Conservation (phyloP, 306 rosid genomes). For the Medicago arabica region DNA sequence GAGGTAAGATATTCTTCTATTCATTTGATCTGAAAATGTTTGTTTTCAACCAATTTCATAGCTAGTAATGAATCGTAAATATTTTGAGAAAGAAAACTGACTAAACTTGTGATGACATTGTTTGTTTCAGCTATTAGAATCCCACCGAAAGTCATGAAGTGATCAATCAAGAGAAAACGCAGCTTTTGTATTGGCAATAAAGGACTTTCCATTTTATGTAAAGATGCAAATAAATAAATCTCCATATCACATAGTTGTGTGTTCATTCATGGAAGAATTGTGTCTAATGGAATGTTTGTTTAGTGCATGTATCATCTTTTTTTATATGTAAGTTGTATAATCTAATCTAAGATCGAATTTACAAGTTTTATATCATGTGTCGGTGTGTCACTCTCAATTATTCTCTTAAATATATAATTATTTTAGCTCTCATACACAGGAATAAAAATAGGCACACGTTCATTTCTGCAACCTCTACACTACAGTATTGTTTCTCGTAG, state of each 20-base stretch:
- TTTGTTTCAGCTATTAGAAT: slow-evolving; percentile 41
- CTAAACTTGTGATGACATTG: slow-evolving; percentile 10
- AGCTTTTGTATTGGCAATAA: background rate
- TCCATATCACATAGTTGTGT: background rate
- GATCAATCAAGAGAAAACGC: background rate
- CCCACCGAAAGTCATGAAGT: slow-evolving; percentile 35
- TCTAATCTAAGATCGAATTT: background rate
- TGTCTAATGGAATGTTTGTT: slow-evolving; percentile 1
- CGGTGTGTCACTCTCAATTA: background rate
- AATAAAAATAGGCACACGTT: too few species aligned
- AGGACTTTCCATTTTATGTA: background rate
- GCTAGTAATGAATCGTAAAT: background rate
- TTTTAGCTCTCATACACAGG: too few species aligned
- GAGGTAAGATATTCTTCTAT: slow-evolving; percentile 43
- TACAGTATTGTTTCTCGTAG: too few species aligned
- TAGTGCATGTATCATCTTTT: background rate
- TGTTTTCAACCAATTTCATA: too few species aligned
- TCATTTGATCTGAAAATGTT: too few species aligned
- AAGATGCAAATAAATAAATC: background rate
- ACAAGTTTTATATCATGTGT: background rate
- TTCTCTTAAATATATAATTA: background rate
- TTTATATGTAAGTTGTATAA: background rate
- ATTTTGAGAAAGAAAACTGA: background rate
- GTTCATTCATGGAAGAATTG: background rate
- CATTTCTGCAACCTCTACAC: too few species aligned